Evolutionary conservation across 352 stramenopile species (phyloP).

Genomic region (Phytophthora hybrid): DNA sequence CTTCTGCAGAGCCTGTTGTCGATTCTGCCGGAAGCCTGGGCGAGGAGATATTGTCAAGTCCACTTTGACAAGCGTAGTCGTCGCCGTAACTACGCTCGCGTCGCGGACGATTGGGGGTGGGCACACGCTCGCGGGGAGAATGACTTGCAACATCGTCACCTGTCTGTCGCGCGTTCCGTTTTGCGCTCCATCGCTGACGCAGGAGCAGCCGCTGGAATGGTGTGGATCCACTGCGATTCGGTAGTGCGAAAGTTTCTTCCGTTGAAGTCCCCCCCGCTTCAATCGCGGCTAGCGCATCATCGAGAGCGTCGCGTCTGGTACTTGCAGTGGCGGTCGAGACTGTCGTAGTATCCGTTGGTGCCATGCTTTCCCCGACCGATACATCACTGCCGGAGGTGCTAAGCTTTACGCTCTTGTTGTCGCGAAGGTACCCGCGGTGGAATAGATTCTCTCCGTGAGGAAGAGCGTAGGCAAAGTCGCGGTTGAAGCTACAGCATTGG

Average conservation of each 20-base stretch:
- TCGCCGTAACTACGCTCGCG: neutral
- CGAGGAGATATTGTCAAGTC: neutral
- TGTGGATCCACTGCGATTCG: neutral
- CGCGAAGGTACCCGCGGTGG: neutral
- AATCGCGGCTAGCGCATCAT: neutral
- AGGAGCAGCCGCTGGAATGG: constrained; percentile 9
- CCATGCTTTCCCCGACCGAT: neutral
- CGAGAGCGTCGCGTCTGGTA: neutral
- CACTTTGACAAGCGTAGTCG: neutral
- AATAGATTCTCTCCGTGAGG: neutral
- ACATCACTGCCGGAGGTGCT: neutral
- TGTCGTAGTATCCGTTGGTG: neutral
- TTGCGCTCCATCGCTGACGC: neutral
- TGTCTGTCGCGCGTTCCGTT: neutral
- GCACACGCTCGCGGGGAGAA: neutral
- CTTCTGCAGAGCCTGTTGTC: neutral
- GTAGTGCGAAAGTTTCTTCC: neutral
- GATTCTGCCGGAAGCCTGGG: neutral
- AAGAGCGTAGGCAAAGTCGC: neutral
- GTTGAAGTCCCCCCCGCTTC: neutral
- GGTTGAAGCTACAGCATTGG: neutral
- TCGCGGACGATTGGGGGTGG: no score
- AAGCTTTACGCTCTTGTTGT: neutral
- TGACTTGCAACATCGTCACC: neutral
- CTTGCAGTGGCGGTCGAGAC: neutral